Conservation (phyloP, 2,329 filamentous ascomycete species). For the Hysterium pulicare region DNA sequence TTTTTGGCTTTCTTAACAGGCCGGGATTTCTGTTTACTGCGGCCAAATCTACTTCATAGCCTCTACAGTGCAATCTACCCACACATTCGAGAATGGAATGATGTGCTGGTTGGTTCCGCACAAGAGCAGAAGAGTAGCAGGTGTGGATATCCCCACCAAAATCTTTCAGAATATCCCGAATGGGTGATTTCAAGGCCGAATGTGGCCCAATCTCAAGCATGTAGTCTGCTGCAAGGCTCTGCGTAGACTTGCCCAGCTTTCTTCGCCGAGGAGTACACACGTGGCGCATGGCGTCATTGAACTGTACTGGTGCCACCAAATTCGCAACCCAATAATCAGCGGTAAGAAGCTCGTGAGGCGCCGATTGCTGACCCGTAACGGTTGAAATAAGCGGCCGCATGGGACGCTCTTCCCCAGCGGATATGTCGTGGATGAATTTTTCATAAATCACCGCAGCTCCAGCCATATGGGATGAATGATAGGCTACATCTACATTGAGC, state of each 20-base stretch:
- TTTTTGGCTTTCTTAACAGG: not conserved
- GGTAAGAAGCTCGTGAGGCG: not conserved
- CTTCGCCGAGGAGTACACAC: too few relatives aligned
- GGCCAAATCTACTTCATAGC: not conserved
- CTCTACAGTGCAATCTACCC: not conserved
- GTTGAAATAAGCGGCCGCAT: not conserved
- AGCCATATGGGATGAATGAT: conserved; percentile 24
- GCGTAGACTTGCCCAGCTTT: too few relatives aligned
- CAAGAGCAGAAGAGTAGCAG: not conserved
- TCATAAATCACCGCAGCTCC: not conserved
- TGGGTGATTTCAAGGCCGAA: not conserved
- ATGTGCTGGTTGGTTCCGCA: not conserved
- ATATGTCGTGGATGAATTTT: too few relatives aligned
- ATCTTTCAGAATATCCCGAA: not conserved
- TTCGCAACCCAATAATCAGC: conserved; percentile 1
- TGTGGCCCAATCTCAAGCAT: conserved; percentile 1
- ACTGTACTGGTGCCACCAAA: not conserved
- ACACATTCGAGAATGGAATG: not conserved
- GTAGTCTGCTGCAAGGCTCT: too few relatives aligned
- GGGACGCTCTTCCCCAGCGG: not conserved
- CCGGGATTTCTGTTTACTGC: not conserved
- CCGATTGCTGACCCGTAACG: not conserved
- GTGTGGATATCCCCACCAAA: not conserved
- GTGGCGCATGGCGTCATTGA: not conserved
- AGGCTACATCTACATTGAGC: conserved; percentile 42